Conservation (phyloP, 1,139 yeast species). For the Wickerhamomyces sp. region DNA sequence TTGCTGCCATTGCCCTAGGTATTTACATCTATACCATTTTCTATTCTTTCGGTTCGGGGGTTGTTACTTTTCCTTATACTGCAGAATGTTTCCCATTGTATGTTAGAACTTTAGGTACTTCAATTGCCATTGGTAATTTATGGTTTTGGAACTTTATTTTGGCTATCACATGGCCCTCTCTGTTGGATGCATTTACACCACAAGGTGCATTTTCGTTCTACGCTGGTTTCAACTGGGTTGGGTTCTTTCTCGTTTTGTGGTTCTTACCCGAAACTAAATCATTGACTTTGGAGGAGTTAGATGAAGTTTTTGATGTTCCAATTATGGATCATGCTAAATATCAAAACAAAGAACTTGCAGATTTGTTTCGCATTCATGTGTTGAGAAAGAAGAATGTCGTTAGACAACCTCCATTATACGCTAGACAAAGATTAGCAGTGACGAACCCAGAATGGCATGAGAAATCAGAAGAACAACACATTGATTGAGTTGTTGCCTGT, state of each 20-base stretch:
- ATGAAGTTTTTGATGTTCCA: conserved; percentile 62
- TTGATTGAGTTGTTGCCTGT: conserved; percentile 23
- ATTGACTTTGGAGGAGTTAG: conserved; percentile 66
- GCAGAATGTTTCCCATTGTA: conserved; percentile 86
- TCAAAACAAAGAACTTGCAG: conserved; percentile 42
- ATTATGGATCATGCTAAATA: conserved; percentile 48
- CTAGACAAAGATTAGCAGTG: conserved; percentile 53
- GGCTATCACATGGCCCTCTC: conserved; percentile 80
- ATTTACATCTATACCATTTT: conserved; percentile 69
- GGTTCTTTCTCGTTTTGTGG: conserved; percentile 64
- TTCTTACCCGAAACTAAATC: conserved; percentile 68
- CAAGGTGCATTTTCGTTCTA: conserved; percentile 89
- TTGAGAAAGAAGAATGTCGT: conserved; percentile 41
- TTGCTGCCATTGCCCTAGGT: conserved; percentile 65
- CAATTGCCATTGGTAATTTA: conserved; percentile 76
- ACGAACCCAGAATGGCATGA: conserved; percentile 59
- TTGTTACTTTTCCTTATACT: conserved; percentile 85
- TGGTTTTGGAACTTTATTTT: conserved; percentile 84
- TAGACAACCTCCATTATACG: conserved; percentile 51
- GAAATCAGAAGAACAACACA: conserved; percentile 45
- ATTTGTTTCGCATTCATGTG: conserved; percentile 36
- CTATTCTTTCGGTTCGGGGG: conserved; percentile 86
- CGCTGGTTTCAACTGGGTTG: conserved; percentile 81
- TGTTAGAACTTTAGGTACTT: conserved; percentile 82
- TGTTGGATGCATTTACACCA: conserved; percentile 58